Conservation (phyloP, 106 monocot species). For the Ottelia alismoides region DNA sequence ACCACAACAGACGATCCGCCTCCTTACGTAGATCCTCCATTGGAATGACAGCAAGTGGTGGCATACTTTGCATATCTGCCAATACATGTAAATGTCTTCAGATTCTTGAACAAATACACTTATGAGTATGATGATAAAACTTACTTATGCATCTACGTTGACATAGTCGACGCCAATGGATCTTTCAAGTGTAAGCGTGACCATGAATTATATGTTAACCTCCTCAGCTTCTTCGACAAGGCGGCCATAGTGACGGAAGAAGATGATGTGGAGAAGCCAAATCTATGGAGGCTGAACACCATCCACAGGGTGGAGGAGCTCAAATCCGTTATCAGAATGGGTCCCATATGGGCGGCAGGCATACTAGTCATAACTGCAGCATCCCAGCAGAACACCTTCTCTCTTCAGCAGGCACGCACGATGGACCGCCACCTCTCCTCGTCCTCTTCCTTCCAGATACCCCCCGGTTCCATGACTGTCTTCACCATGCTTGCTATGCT, state of each 20-base stretch:
- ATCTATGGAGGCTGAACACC: conserved; percentile 10
- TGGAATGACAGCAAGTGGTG: too few species aligned
- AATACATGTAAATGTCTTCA: too few species aligned
- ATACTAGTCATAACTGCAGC: conserved; percentile 25
- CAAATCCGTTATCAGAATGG: conserved; percentile 30
- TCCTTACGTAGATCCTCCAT: too few species aligned
- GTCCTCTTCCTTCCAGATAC: conserved; percentile 19
- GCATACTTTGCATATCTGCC: too few species aligned
- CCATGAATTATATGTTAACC: too few species aligned
- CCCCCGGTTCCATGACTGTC: conserved; percentile 30
- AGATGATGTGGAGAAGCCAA: background rate
- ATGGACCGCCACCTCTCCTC: conserved; percentile 31
- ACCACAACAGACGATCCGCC: too few species aligned
- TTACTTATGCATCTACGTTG: too few species aligned
- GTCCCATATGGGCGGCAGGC: conserved; percentile 36
- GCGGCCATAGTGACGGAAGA: conserved; percentile 6
- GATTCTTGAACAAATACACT: too few species aligned
- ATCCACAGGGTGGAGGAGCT: conserved; percentile 53
- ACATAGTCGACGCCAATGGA: too few species aligned
- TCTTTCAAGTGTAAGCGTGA: too few species aligned
- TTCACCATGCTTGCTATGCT: conserved; percentile 25
- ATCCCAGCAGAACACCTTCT: conserved; percentile 43
- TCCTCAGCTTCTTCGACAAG: conserved; percentile 16
- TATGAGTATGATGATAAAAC: too few species aligned
- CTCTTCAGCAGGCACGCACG: conserved; percentile 24